Base-by-base conservation (phyloP, 495 filamentous ascomycete species). In the Penicillium salamii region DNA sequence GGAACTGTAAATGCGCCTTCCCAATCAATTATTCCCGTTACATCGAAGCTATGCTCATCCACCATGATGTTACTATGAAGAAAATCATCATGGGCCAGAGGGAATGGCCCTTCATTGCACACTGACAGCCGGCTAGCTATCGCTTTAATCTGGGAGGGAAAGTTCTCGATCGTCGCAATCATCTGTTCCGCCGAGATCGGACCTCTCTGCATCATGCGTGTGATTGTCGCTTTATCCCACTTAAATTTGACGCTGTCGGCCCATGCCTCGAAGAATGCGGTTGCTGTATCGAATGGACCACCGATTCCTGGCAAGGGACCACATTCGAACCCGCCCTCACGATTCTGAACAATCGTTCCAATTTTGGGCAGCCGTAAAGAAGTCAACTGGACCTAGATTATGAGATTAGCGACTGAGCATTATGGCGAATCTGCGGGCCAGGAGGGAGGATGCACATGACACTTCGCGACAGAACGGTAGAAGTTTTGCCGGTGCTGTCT, bases 11-110 rank as follows among this genome's bases (percentile, higher is more conserved):
- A 66, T 4, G 63, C 61, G 3, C 59, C 57, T 47, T 68, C 60
- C 67, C 61, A 72, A 48, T 72, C 65, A 19, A 68, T 66, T 3
- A 67, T 44, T 24, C 61, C 65, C 3, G 65, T 52, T 11, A 65
- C 52, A 3, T 54, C 33, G 46, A 61, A 69, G n/a, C 21, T 35
- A 33, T 33, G 21, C 8, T 63, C 41, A 49, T 68, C 56, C 8
- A 67, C 56, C 13, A 72, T 58, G 42, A 72, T 63, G 38, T 70
- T 70, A 50, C 58, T 72, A 33, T 66, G 55, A 24, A 57, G 40
- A 36, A 70, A 63, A 34, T 70, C 63, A 33, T 46, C 42, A 50
- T 72, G 65, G 11, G 39, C 41, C 14, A 53, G 29, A 15, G 55
- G 50, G 35, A 57, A 52, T 34, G 54, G 49, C 1, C 49, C 54